These are phyloP conservation scores for Seiridium unicorne DNA, from an alignment of 2,329 filamentous ascomycete species.

Conservation along the genomic window DNA sequence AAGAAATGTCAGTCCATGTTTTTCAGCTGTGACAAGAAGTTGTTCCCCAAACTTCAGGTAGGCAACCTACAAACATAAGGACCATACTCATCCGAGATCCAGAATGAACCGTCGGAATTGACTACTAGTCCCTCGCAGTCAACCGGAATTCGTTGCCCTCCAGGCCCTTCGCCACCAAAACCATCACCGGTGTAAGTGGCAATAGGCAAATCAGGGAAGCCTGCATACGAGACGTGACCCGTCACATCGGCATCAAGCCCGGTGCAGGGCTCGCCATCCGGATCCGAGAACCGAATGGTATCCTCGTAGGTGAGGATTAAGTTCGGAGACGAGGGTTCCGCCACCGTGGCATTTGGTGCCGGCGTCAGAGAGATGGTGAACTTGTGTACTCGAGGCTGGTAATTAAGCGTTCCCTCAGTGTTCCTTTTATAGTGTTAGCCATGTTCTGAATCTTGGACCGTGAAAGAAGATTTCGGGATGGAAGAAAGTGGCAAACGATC, in stretches of 20 bases:
- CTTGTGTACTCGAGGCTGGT: constrained; percentile 66
- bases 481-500: not conserved
- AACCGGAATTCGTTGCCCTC: constrained; percentile 57
- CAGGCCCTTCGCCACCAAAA: constrained; percentile 60
- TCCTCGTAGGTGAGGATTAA: constrained; percentile 61
- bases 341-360: constrained; percentile 45
- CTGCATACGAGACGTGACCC: constrained; percentile 51
- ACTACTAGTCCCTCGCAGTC: constrained; percentile 69
- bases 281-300: constrained; percentile 63
- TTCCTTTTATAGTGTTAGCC: constrained; percentile 42
- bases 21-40: not conserved
- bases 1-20: not conserved
- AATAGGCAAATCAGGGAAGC: constrained; percentile 61
- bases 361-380: constrained; percentile 60
- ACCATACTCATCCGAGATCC: constrained; percentile 70
- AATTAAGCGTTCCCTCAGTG: constrained; percentile 68
- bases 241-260: constrained; percentile 60
- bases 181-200: constrained; percentile 66
- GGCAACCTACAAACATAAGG: constrained; percentile 61
- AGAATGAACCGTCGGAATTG: constrained; percentile 59
- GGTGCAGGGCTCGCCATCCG: constrained; percentile 59
- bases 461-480: not conserved
- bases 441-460: not conserved
- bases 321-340: constrained; percentile 57
- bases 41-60: not conserved